Base-by-base conservation (phyloP, 257 asterid species). In the Solanum sejunctum region DNA sequence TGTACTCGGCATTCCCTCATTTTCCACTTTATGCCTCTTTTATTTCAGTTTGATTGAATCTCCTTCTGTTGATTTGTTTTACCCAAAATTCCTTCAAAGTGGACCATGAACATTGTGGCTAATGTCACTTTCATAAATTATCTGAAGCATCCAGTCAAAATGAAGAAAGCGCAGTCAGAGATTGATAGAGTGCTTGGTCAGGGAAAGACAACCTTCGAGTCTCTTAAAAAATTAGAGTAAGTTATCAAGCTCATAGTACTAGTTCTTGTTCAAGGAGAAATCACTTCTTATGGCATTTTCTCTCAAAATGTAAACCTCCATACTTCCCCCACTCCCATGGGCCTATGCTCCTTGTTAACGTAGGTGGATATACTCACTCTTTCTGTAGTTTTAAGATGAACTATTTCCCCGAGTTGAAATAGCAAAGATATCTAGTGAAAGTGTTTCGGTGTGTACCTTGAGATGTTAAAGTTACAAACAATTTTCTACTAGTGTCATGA, bases 101-200 rank as follows among this genome's bases (percentile, higher is more conserved):
- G 89, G 17, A 67, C 18, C 86, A 39, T 54, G 84, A 39, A 81
- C 28, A 72, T 84, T 57, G 63, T 60, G 51, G 73, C 36, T 47
- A 61, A 81, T 39, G 51, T 89, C 82, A 84, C 69, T 85, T 26
- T 80, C 11, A 78, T 60, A 85, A 64, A 82, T 49, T 81, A 28
- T 85, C 86, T 89, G 91, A 93, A 96, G 99, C 85, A 93, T 89
- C 98, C 99, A 9, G 87, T 90, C 75, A 96, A 95, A 88, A 93
- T 96, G 98, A 94, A 88, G 92, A 96, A 92, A 92, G 99, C 98
- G 39, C 98, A 96, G 89, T 92, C 90, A 12, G 98, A 96, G 90
- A 90, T 96, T 83, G 99, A 96, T 90, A 82, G 86, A 1, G 97
- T 95, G 86, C 97, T 96, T 64, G 94, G 93, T 61, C 88, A 90